Base-by-base conservation (phyloP, 2,329 filamentous ascomycete genomes). In the Mariannaea sp. region DNA sequence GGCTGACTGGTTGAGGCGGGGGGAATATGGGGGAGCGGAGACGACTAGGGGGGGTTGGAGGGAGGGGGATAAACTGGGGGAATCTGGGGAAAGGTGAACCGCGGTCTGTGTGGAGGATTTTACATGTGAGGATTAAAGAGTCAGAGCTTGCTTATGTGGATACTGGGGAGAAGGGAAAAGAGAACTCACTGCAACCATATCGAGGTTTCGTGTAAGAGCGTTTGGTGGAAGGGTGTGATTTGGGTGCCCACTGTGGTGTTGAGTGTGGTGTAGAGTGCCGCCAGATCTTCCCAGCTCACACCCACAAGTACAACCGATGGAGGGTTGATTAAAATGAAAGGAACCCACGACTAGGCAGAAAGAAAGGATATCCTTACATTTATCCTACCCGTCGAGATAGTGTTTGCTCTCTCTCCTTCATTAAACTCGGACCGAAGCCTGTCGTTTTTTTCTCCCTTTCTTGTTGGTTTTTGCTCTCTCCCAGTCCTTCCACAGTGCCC, bases 81-180 rank as follows among this genome's bases (percentile, higher is more conserved):
- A 54, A 56, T n/a, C 10, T 35, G 27, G 49, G 49, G 49, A 41
- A 53, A 53, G n/a, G 7, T 35, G 27, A 33, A 27, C 53, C 44
- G 40, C 44, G 44, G 49, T 40, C 27, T 39, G 30, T 20, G 30
- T 40, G 39, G 42, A 38, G 44, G 42, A 26, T 41, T 29, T 38
- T 13, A 13, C 52, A 51, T 47, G 46, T 55, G 47, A 36, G 22
- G 20, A 27, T 24, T 7, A 14, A 49, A 14, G 30, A 16, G n/a
- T 8, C 22, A 24, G n/a, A n/a, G n/a, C n/a, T n/a, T n/a, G n/a
- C n/a, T n/a, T n/a, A n/a, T n/a, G n/a, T n/a, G n/a, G n/a, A n/a
- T n/a, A n/a, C n/a, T n/a, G n/a, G n/a, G n/a, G n/a, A n/a, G 26
- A 29, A 12, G 26, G 26, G 12, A 29, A 12, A 29, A 7, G 26